These are phyloP conservation scores for Porcisia hertigi DNA, from an alignment of 208 protist species.

Conservation along the genomic window DNA sequence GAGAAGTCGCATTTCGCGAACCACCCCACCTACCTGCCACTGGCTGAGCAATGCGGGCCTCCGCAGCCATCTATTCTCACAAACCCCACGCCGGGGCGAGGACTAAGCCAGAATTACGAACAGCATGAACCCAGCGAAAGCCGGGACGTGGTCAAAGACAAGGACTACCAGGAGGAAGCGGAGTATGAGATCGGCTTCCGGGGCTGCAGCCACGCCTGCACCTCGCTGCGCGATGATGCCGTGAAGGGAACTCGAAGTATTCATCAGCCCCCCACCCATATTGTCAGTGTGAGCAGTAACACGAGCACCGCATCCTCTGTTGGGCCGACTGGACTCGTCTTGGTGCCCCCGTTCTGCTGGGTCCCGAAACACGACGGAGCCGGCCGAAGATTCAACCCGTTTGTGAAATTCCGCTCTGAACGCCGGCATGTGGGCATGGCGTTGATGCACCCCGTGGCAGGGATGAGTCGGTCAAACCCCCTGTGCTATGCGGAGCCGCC, in stretches of 20 bases:
- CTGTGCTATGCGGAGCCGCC: neutral
- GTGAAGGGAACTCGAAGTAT: constrained; percentile 3
- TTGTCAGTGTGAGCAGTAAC: constrained; percentile 8
- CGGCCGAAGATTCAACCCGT: constrained; percentile 36
- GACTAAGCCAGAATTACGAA: neutral
- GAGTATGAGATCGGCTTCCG: neutral
- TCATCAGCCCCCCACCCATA: neutral
- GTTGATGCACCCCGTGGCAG: too few relatives aligned
- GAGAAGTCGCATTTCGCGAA: constrained; percentile 18
- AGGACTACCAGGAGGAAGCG: neutral
- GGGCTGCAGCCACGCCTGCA: neutral
- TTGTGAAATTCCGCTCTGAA: constrained; percentile 10
- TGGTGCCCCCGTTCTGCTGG: constrained; percentile 45
- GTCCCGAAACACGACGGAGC: constrained; percentile 32
- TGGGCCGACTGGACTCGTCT: constrained; percentile 32
- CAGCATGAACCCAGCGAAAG: neutral
- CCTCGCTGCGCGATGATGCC: constrained; percentile 2
- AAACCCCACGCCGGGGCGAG: neutral
- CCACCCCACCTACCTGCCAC: constrained; percentile 20
- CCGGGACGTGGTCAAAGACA: neutral
- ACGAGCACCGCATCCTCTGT: constrained; percentile 26
- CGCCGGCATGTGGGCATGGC: too few relatives aligned
- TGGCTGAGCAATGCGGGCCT: constrained; percentile 23
- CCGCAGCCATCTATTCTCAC: neutral
- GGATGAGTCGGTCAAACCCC: neutral